Conservation (phyloP, 2,329 filamentous ascomycete genomes). For the Aphanoascus verrucosus region DNA sequence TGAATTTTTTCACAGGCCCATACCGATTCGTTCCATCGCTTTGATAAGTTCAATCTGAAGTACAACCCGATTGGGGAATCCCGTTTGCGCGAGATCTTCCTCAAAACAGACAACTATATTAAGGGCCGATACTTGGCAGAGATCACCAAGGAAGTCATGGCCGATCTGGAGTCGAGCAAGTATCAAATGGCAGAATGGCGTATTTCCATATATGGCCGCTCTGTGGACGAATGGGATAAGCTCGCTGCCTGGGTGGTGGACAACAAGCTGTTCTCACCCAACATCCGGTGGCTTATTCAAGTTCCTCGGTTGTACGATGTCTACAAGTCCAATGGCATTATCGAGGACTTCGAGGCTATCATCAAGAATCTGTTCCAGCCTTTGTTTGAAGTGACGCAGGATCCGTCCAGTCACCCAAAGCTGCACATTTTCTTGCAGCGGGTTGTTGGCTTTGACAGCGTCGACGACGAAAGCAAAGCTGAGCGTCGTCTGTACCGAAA, state of each 20-base stretch:
- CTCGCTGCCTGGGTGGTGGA: slow-evolving; percentile 94
- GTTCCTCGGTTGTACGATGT: slow-evolving; percentile 91
- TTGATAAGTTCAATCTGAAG: slow-evolving; percentile 99
- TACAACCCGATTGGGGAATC: slow-evolving; percentile 98
- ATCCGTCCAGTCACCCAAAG: slow-evolving; percentile 79
- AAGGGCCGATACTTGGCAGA: slow-evolving; percentile 91
- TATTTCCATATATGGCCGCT: slow-evolving; percentile 90
- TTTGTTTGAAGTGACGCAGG: slow-evolving; percentile 83
- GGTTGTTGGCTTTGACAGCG: slow-evolving; percentile 93
- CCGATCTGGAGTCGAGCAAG: slow-evolving; percentile 94
- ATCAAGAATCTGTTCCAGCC: slow-evolving; percentile 87
- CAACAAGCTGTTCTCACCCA: slow-evolving; percentile 95
- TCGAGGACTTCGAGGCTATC: slow-evolving; percentile 83
- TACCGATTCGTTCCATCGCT: slow-evolving; percentile 94
- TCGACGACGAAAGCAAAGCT: slow-evolving; percentile 95
- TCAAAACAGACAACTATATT: slow-evolving; percentile 98
- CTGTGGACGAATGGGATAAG: slow-evolving; percentile 93
- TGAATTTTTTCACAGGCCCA: slow-evolving; percentile 53
- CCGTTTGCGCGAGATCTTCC: slow-evolving; percentile 87
- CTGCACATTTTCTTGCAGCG: slow-evolving; percentile 89
- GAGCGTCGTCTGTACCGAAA: slow-evolving; percentile 92
- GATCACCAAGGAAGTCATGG: slow-evolving; percentile 95
- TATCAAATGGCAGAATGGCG: slow-evolving; percentile 99
- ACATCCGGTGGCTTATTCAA: slow-evolving; percentile 94
- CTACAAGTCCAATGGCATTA: slow-evolving; percentile 78